Conservation (phyloP, 257 asterid species). For the Penstemon davidsonii region DNA sequence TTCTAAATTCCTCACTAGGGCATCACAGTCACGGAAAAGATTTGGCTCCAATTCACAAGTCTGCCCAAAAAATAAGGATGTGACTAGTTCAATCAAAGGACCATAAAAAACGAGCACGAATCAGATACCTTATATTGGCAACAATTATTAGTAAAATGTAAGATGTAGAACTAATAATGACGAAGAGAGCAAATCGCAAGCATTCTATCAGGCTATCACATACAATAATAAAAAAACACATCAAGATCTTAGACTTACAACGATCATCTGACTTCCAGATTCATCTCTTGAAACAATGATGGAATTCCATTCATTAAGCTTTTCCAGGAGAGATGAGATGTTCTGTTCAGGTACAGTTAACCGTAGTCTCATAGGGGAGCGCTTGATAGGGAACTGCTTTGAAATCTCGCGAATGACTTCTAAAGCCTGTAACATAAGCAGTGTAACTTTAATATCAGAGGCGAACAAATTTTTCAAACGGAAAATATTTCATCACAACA, state of each 20-base stretch:
- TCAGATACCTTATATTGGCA: background rate
- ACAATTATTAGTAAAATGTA: background rate
- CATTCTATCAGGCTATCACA: constrained; percentile 6
- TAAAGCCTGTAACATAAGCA: constrained; percentile 59
- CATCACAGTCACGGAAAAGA: constrained; percentile 77
- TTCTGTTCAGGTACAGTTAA: constrained; percentile 59
- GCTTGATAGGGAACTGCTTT: constrained; percentile 80
- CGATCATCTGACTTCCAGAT: constrained; percentile 61
- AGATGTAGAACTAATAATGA: background rate
- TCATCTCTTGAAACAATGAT: constrained; percentile 59
- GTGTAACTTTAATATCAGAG: constrained; percentile 3
- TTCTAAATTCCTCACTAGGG: constrained; percentile 64
- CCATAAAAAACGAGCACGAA: background rate
- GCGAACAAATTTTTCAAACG: background rate
- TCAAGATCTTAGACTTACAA: constrained; percentile 52
- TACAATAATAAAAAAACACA: background rate
- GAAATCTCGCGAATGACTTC: constrained; percentile 95
- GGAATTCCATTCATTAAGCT: constrained; percentile 61
- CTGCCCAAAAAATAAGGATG: constrained; percentile 33
- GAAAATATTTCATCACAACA: background rate
- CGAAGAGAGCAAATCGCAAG: background rate
- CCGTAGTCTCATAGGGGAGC: constrained; percentile 90
- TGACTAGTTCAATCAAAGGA: background rate
- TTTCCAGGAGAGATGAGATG: constrained; percentile 52
- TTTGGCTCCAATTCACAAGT: constrained; percentile 78